phyloP scores from a whole-genome alignment of 2,329 filamentous ascomycete species.

The Neospermospora avenae region DNA sequence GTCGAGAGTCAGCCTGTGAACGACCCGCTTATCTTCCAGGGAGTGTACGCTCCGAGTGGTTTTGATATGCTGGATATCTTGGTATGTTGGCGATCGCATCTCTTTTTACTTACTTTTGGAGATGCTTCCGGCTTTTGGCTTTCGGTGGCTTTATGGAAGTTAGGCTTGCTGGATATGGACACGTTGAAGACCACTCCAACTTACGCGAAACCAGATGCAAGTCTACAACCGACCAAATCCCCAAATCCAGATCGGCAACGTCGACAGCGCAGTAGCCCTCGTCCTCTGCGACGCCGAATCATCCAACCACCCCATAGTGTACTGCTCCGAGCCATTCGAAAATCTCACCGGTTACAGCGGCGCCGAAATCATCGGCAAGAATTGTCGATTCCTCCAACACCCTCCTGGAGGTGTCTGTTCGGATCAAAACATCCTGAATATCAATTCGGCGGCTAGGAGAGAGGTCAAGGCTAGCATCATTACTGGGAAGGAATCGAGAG shows the following conservation, averaged over 20 bases:
- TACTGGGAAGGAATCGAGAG: constrained; percentile 73
- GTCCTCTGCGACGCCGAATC: constrained; percentile 89
- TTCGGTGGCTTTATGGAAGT: background rate
- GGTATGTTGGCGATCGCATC: too few species aligned
- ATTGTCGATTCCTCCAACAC: constrained; percentile 89
- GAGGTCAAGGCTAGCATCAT: constrained; percentile 79
- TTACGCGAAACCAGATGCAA: constrained; percentile 25
- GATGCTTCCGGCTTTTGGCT: too few species aligned
- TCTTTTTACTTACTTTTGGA: too few species aligned
- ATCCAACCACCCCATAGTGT: constrained; percentile 87
- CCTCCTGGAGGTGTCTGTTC: constrained; percentile 74
- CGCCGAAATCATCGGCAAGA: constrained; percentile 81
- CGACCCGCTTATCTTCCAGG: constrained; percentile 53
- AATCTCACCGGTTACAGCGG: constrained; percentile 85
- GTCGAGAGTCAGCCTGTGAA: background rate
- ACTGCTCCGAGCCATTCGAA: constrained; percentile 92
- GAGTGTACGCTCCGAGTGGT: constrained; percentile 53
- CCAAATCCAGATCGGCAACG: constrained; percentile 81
- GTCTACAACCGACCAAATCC: constrained; percentile 80
- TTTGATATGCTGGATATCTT: constrained; percentile 55
- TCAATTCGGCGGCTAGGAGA: constrained; percentile 76
- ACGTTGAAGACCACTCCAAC: too few species aligned
- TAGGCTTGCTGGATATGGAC: too few species aligned
- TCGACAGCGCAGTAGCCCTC: constrained; percentile 91
- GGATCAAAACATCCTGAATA: constrained; percentile 75